Evolutionary conservation across 2,329 filamentous ascomycete species (phyloP), one percentile per base, ranked within the genome.

Genomic region (Plenodomus tracheiphilus): DNA sequence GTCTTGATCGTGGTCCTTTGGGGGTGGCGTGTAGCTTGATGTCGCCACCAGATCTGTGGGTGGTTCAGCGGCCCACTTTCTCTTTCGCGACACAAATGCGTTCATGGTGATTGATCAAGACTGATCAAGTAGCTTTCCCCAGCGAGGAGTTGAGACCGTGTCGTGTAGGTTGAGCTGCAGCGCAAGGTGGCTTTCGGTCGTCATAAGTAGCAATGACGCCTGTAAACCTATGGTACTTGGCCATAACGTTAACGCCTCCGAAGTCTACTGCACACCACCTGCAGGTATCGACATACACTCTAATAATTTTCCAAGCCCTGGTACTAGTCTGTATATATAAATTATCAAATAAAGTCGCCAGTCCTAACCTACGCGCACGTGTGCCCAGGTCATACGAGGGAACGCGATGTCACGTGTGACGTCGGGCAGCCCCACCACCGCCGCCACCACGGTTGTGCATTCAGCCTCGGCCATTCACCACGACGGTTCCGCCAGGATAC

Each of bases 51-150:
- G n/a, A 25, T 39, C 34, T 20, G 35, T 5, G 34, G 53, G 37
- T 17, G 46, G 15, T 4, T 47, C 43, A 11, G 64, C 60, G 37
- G 43, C 10, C 22, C 69, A 62, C 49, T 60, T 66, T 49, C 71
- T 59, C 54, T 74, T 74, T 18, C 71, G 58, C 21, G 66, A 71
- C 25, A 74, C 61, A 37, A 74, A 74, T 30, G 68, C 65, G 49
- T 74, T 70, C 72, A 74, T 74, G 30, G 16, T 42, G 18, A 4
- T 13, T 17, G 7, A 6, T n/a, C n/a, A 15, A 18, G 17, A 7
- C 22, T 41, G 32, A 28, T 21, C 16, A 11, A 13, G n/a, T 19
- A 13, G 10, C 8, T 16, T 10, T 18, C 18, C 16, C 34, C 34
- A 18, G 13, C 5, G 6, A n/a, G 34, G n/a, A 18, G 17, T 5